Evolutionary conservation across 345 rosid species (phyloP), one percentile per base, ranked within the genome.

Genomic region (Murraya paniculata): DNA sequence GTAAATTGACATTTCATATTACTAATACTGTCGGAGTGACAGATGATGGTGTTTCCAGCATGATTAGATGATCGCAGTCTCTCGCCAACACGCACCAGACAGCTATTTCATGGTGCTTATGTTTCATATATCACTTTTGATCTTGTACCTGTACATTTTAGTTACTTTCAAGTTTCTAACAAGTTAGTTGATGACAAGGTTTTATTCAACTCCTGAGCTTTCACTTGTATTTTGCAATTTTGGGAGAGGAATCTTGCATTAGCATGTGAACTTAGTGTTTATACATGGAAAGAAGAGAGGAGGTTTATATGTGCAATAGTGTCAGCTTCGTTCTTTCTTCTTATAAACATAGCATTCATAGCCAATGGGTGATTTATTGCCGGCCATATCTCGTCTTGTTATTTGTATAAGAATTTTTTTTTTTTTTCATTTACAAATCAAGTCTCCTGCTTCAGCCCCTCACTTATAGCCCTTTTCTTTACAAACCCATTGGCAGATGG

Each of bases 11-110:
- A 64, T 33, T 70, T 56, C 24, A 22, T 57, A 4, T 25, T 55
- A 25, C 73, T 76, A 57, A 64, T 53, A 33, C 61, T 38, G 16
- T 71, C 21, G 31, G 11, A 69, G 36, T 57, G 71, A 35, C 84
- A 82, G 81, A 81, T 33, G 25, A 38, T 36, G 24, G 21, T 8
- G 38, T 73, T 75, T 53, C 79, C 82, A 41, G 56, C 79, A 13
- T 82, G 81, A 78, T 18, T 22, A 19, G n/a, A 36, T 39, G 73
- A 71, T 36, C 28, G 28, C 21, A 7, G 21, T 10, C 58, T 4
- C 27, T 55, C 27, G 3, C 33, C 56, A 71, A 64, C 67, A n/a
- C 56, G 38, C 28, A 10, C 39, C 3, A 75, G 45, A 4, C 59
- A 27, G 50, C 45, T 65, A 33, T 62, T 50, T 9, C 57, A 68